These are phyloP conservation scores for Dipteronia sinensis DNA, from an alignment of 345 rosid genomes.

Conservation along the genomic window DNA sequence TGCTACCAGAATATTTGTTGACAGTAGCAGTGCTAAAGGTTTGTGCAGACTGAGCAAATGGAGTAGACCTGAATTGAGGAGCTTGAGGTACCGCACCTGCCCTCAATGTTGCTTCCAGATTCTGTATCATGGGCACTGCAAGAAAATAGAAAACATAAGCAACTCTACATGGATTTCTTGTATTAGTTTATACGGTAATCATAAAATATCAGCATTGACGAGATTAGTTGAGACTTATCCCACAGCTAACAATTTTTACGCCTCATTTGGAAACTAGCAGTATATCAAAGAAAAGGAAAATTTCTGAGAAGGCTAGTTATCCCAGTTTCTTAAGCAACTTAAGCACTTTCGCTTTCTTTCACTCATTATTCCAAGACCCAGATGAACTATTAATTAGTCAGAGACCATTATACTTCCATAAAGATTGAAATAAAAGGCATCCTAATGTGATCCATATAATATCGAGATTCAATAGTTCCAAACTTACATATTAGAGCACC, in stretches of 20 bases:
- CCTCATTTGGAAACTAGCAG: not conserved
- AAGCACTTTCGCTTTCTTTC: not conserved
- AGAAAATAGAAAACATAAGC: not conserved
- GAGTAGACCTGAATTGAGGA: conserved; percentile 75
- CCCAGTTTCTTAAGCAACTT: not conserved
- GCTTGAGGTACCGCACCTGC: conserved; percentile 88
- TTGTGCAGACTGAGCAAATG: conserved; percentile 26
- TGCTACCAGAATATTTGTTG: conserved; percentile 26
- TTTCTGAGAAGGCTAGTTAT: not conserved
- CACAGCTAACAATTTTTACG: not conserved
- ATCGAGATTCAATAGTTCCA: not conserved
- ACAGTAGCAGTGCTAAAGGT: conserved; percentile 19
- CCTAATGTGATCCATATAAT: not conserved
- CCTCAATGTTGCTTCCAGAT: conserved; percentile 71
- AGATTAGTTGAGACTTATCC: not conserved
- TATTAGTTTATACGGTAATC: not conserved
- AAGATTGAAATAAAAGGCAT: not conserved
- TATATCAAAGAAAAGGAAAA: not conserved
- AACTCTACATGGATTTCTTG: not conserved
- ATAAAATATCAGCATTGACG: not conserved
- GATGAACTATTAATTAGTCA: not conserved
- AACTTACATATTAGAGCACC: conserved; percentile 80
- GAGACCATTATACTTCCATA: not conserved
- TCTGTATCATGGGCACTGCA: conserved; percentile 96
- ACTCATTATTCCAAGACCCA: not conserved